phyloP scores from a whole-genome alignment of 352 stramenopile genomes.

The Globisporangium parvum region DNA sequence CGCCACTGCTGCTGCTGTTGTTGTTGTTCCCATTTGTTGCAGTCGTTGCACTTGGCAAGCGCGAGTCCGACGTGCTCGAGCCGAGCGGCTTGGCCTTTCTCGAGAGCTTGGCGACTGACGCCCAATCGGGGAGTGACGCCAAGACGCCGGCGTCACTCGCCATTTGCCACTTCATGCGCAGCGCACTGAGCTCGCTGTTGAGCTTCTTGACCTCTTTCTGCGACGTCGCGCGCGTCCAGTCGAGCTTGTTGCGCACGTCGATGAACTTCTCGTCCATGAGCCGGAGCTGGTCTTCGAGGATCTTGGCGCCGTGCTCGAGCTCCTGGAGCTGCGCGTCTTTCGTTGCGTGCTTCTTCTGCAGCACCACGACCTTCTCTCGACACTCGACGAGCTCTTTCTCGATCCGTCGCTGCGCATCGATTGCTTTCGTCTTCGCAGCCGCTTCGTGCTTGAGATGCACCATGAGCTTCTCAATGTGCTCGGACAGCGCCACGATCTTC shows the following conservation, averaged over 20 bases:
- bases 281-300: conserved; percentile 93
- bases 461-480: conserved; percentile 97
- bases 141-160: conserved; percentile 50
- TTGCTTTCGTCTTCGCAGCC: conserved; percentile 85
- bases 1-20: conserved; percentile 12
- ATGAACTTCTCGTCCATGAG: conserved; percentile 98
- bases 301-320: conserved; percentile 89
- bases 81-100: conserved; percentile 38
- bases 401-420: conserved; percentile 61
- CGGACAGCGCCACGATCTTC: conserved; percentile 88
- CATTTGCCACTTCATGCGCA: conserved; percentile 77
- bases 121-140: conserved; percentile 41
- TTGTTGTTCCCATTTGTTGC: conserved; percentile 13
- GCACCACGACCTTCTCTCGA: conserved; percentile 42
- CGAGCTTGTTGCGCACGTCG: conserved; percentile 93
- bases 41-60: conserved; percentile 18
- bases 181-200: conserved; percentile 42
- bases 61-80: conserved; percentile 46
- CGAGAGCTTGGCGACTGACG: conserved; percentile 16
- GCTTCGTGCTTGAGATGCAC: conserved; percentile 95
- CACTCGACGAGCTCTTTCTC: conserved; percentile 80
- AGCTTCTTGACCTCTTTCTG: conserved; percentile 81
- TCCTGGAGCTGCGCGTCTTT: conserved; percentile 89
- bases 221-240: conserved; percentile 87
- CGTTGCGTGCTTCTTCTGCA: conserved; percentile 74